A percentile compares a stretch with the other conserved stretches of the same genome.
phyloP scores from a whole-genome alignment of 2,329 filamentous ascomycete genomes.

The Rhytidhysteron rufulum region DNA sequence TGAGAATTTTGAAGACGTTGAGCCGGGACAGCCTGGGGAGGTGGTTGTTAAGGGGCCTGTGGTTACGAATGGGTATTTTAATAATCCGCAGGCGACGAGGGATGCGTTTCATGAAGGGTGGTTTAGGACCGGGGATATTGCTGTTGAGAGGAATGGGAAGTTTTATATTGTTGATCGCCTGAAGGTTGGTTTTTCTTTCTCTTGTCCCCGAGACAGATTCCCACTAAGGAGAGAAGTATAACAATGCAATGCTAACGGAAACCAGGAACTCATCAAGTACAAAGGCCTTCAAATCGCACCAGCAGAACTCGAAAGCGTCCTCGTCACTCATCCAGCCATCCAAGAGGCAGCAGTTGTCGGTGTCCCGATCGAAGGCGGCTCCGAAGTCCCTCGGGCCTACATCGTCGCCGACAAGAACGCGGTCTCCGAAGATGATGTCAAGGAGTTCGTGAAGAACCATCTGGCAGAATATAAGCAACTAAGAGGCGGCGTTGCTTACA shows the following conservation, averaged over 20 bases:
- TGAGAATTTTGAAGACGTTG: constrained; percentile 29
- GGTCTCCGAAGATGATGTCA: constrained; percentile 28
- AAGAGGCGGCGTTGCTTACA: constrained; percentile 34
- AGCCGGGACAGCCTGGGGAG: constrained; percentile 27
- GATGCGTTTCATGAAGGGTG: constrained; percentile 27
- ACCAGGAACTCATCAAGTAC: constrained; percentile 48
- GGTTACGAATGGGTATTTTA: constrained; percentile 36
- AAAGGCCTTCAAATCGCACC: constrained; percentile 50
- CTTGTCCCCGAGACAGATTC: constrained; percentile 12
- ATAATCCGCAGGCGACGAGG: constrained; percentile 25
- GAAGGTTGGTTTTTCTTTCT: no score
- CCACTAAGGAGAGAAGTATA: constrained; percentile 2
- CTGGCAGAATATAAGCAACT: constrained; percentile 34
- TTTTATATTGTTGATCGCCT: constrained; percentile 44
- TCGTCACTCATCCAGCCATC: constrained; percentile 39
- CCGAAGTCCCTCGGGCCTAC: constrained; percentile 41
- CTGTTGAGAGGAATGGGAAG: constrained; percentile 29
- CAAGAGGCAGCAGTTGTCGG: constrained; percentile 47
- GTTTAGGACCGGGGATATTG: constrained; percentile 39
- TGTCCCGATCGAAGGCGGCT: constrained; percentile 29
- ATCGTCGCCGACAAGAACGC: constrained; percentile 35
- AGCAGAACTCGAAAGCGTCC: constrained; percentile 45
- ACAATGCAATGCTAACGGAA: no score
- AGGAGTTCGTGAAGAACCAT: constrained; percentile 26
- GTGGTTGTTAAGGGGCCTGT: constrained; percentile 33